Evolutionary conservation across 1,284 basidiomycete species (phyloP), one percentile per base, ranked within the genome.

Genomic region (Cutaneotrichosporon sp.): DNA sequence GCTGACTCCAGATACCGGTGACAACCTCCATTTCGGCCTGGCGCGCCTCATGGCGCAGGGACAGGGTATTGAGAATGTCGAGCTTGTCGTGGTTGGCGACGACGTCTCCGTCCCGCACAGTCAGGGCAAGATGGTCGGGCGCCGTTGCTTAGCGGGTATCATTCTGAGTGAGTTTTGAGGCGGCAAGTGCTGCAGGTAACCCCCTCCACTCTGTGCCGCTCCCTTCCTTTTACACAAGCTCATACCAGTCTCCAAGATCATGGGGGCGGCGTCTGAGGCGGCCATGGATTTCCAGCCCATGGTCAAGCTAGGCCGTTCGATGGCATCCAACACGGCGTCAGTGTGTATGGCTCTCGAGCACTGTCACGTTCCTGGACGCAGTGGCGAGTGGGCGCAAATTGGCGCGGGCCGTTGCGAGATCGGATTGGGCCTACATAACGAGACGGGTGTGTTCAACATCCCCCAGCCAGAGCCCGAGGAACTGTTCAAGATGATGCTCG

Each of bases 371-470:
- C 82, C 82, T 2, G 82, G 82, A 13, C 70, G 82, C 22, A 71
- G 76, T 51, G 76, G 74, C 8, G 82, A 83, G 63, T 79, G 76
- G 71, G 60, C 62, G 13, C 74, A 77, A 62, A 79, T 83, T 52
- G 76, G 76, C 10, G 76, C 71, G 22, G 80, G 80, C 3, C 76
- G 80, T n/a, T 73, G 80, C 56, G 82, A 83, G 73, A 80, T 83
- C 62, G 82, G 82, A 50, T 75, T 83, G 61, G 82, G 82, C 42
- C 73, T 83, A 63, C 82, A 83, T 73, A 83, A 83, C 72, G 82
- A 83, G 78, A 82, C 82, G 32, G 78, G 78, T 47, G 76, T 80
- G 21, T 77, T 77, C 70, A 77, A 76, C 65, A 70, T 78, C 57
- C 58, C 73, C 26, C 72, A 73, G 53, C 76, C 77, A 1, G 49